Percentiles rank a stretch among this genome's conserved stretches.
Conservation (phyloP, 2,329 filamentous ascomycete genomes). For the Verticillium dahliae region DNA sequence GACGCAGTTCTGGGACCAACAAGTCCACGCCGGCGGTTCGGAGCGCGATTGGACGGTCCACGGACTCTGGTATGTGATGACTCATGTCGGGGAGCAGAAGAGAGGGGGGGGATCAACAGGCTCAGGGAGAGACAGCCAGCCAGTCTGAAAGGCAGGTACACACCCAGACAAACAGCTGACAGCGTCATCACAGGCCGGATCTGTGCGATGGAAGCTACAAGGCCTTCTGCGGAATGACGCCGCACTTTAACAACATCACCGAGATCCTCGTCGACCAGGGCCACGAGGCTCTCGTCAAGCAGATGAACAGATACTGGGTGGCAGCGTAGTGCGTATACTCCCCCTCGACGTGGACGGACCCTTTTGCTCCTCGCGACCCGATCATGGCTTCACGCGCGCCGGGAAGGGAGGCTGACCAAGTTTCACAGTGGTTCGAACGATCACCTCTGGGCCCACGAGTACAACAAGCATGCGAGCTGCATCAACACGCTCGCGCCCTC, state of each 20-base stretch:
- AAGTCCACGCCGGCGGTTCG: slow-evolving; percentile 29
- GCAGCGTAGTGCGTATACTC: slow-evolving; percentile 25
- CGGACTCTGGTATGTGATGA: slow-evolving; percentile 32
- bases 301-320: slow-evolving; percentile 37
- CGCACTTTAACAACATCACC: slow-evolving; percentile 33
- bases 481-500: slow-evolving; percentile 59
- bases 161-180: neutral
- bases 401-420: no score
- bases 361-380: neutral
- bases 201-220: slow-evolving; percentile 36
- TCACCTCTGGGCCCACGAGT: slow-evolving; percentile 63
- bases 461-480: slow-evolving; percentile 67
- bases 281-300: slow-evolving; percentile 28
- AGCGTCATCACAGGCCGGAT: slow-evolving; percentile 27
- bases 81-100: neutral
- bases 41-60: slow-evolving; percentile 38
- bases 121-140: no score
- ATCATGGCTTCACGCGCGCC: neutral
- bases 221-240: slow-evolving; percentile 34
- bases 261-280: slow-evolving; percentile 31
- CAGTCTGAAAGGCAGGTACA: no score
- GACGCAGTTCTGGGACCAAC: slow-evolving; percentile 37
- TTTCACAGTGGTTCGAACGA: slow-evolving; percentile 27
- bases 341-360: neutral
- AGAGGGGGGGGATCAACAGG: neutral